These are phyloP conservation scores for Coemansia umbellata DNA, from an alignment of 192 early-diverging fungal genomes.

Conservation along the genomic window DNA sequence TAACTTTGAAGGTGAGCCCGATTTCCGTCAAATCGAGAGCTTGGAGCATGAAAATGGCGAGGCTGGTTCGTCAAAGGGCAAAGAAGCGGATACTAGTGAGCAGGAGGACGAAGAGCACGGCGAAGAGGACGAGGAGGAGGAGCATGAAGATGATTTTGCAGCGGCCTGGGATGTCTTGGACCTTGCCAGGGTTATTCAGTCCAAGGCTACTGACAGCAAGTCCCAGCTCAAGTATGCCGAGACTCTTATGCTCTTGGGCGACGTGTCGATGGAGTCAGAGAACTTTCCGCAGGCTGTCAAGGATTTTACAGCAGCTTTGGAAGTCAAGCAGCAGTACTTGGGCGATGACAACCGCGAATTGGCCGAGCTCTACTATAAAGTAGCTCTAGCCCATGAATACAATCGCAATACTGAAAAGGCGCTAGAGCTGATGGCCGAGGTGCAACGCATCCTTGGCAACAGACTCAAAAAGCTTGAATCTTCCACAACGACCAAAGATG, in stretches of 20 bases:
- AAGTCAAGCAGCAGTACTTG: slow-evolving; percentile 33
- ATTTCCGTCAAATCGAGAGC: slow-evolving; percentile 47
- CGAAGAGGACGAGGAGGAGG: slow-evolving; percentile 47
- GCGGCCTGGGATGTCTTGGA: slow-evolving; percentile 84
- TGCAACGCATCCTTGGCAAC: slow-evolving; percentile 40
- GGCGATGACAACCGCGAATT: slow-evolving; percentile 41
- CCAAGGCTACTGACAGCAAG: slow-evolving; percentile 51
- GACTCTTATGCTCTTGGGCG: slow-evolving; percentile 64
- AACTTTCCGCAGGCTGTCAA: slow-evolving; percentile 50
- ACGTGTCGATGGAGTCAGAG: slow-evolving; percentile 84
- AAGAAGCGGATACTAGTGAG: slow-evolving; percentile 22
- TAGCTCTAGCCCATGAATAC: slow-evolving; percentile 51
- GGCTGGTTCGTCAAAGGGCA: slow-evolving; percentile 37
- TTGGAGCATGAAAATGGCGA: slow-evolving; percentile 24
- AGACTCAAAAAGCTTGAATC: slow-evolving; percentile 6
- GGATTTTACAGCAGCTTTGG: slow-evolving; percentile 38
- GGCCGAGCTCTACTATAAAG: slow-evolving; percentile 53
- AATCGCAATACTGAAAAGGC: slow-evolving; percentile 34
- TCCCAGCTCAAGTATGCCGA: slow-evolving; percentile 68
- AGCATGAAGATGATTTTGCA: slow-evolving; percentile 59
- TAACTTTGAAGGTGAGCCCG: slow-evolving; percentile 65
- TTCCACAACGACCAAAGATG: slow-evolving; percentile 6
- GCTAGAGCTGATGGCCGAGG: slow-evolving; percentile 40
- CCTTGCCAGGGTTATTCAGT: slow-evolving; percentile 76
- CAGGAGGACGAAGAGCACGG: slow-evolving; percentile 21